These are phyloP conservation scores for Casuarina glauca DNA, from an alignment of 306 rosid genomes.

Conservation along the genomic window DNA sequence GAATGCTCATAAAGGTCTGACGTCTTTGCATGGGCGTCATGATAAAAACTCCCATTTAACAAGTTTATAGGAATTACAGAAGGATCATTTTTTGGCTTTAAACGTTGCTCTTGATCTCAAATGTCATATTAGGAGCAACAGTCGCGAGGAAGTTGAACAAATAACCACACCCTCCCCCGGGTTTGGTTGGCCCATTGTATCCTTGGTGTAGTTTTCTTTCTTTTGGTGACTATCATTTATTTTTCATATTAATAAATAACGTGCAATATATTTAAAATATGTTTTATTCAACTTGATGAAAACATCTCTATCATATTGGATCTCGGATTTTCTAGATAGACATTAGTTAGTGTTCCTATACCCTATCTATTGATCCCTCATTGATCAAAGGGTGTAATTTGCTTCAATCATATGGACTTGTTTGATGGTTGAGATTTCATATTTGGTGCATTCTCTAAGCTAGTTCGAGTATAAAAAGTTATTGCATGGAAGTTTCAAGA, in stretches of 20 bases:
- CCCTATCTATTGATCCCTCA: no score
- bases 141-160: slow-evolving; percentile 39
- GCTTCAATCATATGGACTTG: no score
- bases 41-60: slow-evolving; percentile 33
- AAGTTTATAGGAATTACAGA: slow-evolving; percentile 33
- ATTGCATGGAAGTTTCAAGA: not conserved
- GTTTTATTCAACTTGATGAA: no score
- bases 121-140: slow-evolving; percentile 47
- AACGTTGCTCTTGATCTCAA: not conserved
- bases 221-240: no score
- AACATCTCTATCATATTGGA: no score
- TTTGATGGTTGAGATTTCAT: no score
- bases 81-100: slow-evolving; percentile 26
- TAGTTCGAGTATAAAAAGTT: not conserved
- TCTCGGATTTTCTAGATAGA: no score
- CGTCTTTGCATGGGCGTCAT: not conserved
- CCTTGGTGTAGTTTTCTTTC: slow-evolving; percentile 57
- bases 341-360: no score
- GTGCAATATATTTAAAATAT: no score
- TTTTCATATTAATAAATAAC: no score
- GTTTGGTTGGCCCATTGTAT: slow-evolving; percentile 74
- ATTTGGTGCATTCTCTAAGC: no score
- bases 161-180: slow-evolving; percentile 27
- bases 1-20: not conserved
- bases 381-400: no score